phyloP scores from a whole-genome alignment of 2,329 filamentous ascomycete species.

The Bipolaris bicolor region DNA sequence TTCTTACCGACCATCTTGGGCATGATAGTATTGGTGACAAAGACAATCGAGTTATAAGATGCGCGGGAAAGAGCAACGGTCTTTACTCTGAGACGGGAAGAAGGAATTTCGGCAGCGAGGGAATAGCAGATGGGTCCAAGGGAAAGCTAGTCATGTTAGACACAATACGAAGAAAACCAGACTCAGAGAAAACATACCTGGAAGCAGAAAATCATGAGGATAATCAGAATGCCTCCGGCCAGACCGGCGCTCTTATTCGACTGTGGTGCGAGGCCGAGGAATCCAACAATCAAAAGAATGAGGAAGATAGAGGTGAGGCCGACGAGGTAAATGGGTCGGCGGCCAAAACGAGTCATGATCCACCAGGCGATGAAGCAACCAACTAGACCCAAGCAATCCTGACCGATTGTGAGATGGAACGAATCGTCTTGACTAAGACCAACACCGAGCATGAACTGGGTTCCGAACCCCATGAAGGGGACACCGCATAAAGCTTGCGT shows the following conservation, averaged over 20 bases:
- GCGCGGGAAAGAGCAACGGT: conserved; percentile 79
- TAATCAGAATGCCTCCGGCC: conserved; percentile 33
- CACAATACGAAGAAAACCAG: conserved; percentile 57
- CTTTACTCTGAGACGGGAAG: conserved; percentile 82
- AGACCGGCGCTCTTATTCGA: conserved; percentile 53
- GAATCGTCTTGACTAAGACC: conserved; percentile 31
- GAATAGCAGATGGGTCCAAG: conserved; percentile 90
- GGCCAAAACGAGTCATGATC: conserved; percentile 77
- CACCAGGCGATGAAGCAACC: conserved; percentile 78
- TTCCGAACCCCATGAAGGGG: conserved; percentile 35
- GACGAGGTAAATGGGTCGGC: conserved; percentile 74
- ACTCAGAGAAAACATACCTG: conserved; percentile 18
- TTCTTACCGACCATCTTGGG: conserved; percentile 34
- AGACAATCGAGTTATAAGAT: conserved; percentile 32
- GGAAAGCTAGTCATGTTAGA: conserved; percentile 71
- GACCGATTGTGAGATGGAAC: conserved; percentile 33
- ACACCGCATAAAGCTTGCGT: conserved; percentile 49
- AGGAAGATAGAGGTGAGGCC: conserved; percentile 51
- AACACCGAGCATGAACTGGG: conserved; percentile 31
- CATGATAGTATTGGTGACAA: conserved; percentile 32
- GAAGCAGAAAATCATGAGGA: conserved; percentile 36
- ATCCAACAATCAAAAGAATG: conserved; percentile 63
- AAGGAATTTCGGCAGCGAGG: conserved; percentile 80
- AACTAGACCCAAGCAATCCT: conserved; percentile 39
- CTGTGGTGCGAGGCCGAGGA: conserved; percentile 65